These are phyloP conservation scores for Cunninghamia lanceolata DNA, from an alignment of 75 land plant species.

Conservation along the genomic window DNA sequence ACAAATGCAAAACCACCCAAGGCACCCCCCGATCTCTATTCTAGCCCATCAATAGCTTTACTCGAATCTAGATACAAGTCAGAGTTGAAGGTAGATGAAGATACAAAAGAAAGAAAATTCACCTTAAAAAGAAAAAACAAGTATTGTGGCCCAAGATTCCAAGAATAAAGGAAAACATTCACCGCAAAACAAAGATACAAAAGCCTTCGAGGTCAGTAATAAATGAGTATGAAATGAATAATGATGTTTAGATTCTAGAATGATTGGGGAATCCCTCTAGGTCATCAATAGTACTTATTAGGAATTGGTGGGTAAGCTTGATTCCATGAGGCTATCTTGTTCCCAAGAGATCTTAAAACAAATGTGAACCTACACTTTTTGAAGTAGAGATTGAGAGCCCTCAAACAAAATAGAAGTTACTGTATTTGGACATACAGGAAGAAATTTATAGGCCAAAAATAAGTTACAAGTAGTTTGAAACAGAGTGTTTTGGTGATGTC, in stretches of 20 bases:
- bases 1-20: not conserved
- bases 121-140: not conserved
- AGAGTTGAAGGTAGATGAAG: not conserved
- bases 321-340: not conserved
- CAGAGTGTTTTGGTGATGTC: not conserved
- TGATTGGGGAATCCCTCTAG: not conserved
- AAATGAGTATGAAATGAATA: not conserved
- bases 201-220: not conserved
- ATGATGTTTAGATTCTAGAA: not conserved
- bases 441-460: not conserved
- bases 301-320: not conserved
- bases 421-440: not conserved
- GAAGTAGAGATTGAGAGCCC: not conserved
- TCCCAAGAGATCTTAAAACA: not conserved
- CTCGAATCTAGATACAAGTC: not conserved
- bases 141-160: not conserved
- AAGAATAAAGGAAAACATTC: not conserved
- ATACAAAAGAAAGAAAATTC: not conserved
- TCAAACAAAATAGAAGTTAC: not conserved
- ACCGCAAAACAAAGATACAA: not conserved
- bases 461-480: not conserved
- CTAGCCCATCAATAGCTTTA: not conserved
- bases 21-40: not conserved
- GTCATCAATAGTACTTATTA: not conserved
- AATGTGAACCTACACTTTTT: not conserved